These are phyloP conservation scores for Tulasnella sp. DNA, from an alignment of 768 basidiomycete species.

Conservation along the genomic window DNA sequence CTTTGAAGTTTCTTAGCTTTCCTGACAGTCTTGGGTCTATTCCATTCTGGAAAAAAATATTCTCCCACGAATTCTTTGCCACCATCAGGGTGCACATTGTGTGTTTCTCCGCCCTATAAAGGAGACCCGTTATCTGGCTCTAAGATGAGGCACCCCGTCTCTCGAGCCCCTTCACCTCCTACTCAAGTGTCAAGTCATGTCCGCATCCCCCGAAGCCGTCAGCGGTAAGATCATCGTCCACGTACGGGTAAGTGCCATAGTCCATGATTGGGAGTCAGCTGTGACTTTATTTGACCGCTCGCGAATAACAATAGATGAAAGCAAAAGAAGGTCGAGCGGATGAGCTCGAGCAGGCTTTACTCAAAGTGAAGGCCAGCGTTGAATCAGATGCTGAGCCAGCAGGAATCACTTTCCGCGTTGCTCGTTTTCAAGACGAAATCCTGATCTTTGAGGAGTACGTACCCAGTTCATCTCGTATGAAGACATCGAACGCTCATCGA, in stretches of 20 bases:
- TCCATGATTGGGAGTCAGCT: background rate
- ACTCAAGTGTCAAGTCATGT: background rate
- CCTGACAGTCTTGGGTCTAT: background rate
- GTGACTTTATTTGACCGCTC: background rate
- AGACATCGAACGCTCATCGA: background rate
- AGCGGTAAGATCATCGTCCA: background rate
- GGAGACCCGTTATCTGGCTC: background rate
- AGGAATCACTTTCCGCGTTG: background rate
- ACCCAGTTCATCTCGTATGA: background rate
- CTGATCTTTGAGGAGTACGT: background rate
- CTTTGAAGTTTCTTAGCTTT: too few species aligned
- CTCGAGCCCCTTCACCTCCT: background rate
- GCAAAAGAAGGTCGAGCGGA: background rate
- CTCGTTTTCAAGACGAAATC: background rate
- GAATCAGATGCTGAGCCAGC: background rate
- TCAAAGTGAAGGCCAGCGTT: background rate
- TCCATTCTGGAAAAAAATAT: background rate
- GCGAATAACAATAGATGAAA: background rate
- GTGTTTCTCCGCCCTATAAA: background rate
- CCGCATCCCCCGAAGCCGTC: background rate
- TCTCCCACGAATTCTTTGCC: background rate
- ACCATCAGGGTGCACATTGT: background rate
- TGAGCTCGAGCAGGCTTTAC: background rate
- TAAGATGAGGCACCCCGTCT: background rate
- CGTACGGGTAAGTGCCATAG: background rate